phyloP scores from a whole-genome alignment of 1,284 basidiomycete species.

The Golubevia sp. region DNA sequence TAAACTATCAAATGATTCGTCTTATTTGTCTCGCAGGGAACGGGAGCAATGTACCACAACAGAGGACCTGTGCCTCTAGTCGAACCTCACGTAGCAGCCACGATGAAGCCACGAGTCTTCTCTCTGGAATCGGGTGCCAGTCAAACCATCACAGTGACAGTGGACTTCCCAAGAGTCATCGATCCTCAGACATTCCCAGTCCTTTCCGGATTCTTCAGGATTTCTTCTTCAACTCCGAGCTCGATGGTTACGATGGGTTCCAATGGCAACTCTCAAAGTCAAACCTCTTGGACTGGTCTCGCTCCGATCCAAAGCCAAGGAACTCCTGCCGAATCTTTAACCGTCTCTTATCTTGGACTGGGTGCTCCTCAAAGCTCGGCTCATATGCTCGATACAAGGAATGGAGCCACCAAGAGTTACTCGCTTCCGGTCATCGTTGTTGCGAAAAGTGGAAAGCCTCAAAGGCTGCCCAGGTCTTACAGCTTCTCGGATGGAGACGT shows the following conservation, averaged over 20 bases:
- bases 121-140: conserved; percentile 4
- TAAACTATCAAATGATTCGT: no score
- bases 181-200: conserved; percentile 7
- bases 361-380: conserved; percentile 1
- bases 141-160: conserved; percentile 3
- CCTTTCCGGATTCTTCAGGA: conserved; percentile 7
- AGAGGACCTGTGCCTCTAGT: conserved; percentile 7
- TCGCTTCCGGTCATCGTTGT: conserved; percentile 5
- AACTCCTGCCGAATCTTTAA: conserved; percentile 5
- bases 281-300: background rate
- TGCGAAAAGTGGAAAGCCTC: conserved; percentile 6
- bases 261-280: background rate
- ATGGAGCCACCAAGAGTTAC: conserved; percentile 9
- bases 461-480: conserved; percentile 7
- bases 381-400: conserved; percentile 7
- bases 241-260: background rate
- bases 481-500: conserved; percentile 7
- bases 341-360: conserved; percentile 7
- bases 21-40: conserved; percentile 1
- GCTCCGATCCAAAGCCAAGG: background rate
- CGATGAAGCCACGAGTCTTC: conserved; percentile 3
- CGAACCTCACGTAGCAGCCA: conserved; percentile 2
- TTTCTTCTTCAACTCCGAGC: conserved; percentile 1
- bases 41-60: conserved; percentile 2
- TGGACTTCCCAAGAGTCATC: conserved; percentile 2